Evolutionary conservation across 2,329 filamentous ascomycete genomes (phyloP).

Genomic region (Diplodia seriata): DNA sequence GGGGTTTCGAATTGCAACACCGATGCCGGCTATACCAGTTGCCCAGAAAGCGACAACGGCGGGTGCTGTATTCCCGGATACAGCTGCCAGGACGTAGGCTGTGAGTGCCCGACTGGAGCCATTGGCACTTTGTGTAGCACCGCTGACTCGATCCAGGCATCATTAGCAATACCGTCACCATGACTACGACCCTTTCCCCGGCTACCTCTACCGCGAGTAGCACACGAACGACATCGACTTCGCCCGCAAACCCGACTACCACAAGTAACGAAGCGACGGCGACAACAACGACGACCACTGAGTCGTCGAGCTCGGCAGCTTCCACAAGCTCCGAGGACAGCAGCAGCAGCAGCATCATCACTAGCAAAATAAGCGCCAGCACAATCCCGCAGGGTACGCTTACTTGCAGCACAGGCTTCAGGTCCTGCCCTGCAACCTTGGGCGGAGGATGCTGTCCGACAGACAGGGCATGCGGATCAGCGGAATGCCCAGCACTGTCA

Average conservation of each 20-base stretch:
- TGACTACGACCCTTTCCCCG: conserved; percentile 38
- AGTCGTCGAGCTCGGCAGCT: not conserved
- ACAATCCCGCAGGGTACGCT: conserved; percentile 29
- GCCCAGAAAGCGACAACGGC: conserved; percentile 69
- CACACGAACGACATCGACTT: conserved; percentile 33
- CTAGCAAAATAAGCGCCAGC: conserved; percentile 45
- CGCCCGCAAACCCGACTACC: conserved; percentile 32
- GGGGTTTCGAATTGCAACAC: conserved; percentile 66
- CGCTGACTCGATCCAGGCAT: conserved; percentile 34
- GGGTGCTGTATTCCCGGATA: conserved; percentile 79
- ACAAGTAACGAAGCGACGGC: conserved; percentile 32
- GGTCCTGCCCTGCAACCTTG: conserved; percentile 54
- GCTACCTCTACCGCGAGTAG: conserved; percentile 33
- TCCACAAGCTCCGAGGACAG: conserved; percentile 4
- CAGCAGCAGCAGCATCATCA: conserved; percentile 27
- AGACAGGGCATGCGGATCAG: conserved; percentile 53
- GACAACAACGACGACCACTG: conserved; percentile 22
- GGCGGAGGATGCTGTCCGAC: conserved; percentile 59
- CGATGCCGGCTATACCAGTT: conserved; percentile 67
- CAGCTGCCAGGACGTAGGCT: conserved; percentile 72
- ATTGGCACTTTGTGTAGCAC: not conserved
- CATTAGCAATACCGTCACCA: conserved; percentile 36
- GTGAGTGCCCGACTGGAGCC: conserved; percentile 49
- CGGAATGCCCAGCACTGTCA: conserved; percentile 47
- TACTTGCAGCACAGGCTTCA: conserved; percentile 54